Conservation (phyloP, 2,329 filamentous ascomycete species). For the Fusarium setosum region DNA sequence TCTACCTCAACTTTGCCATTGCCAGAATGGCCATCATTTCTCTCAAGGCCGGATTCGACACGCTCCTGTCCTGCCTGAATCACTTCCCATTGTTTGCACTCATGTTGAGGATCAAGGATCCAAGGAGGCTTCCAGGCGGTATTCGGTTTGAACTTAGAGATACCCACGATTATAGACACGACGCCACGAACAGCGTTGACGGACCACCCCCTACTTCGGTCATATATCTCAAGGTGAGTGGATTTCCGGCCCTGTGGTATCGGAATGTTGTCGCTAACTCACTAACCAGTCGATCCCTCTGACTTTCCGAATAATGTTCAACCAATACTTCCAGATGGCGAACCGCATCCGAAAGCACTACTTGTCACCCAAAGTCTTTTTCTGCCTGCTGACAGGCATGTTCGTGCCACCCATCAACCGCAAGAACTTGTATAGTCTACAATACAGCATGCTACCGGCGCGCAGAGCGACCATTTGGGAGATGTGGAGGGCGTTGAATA, state of each 20-base stretch:
- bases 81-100: constrained; percentile 97
- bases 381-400: constrained; percentile 88
- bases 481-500: constrained; percentile 82
- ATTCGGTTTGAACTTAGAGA: constrained; percentile 92
- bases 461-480: constrained; percentile 82
- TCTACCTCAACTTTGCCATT: constrained; percentile 95
- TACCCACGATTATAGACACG: constrained; percentile 64
- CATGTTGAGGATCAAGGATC: constrained; percentile 96
- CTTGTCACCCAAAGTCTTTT: constrained; percentile 85
- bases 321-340: constrained; percentile 96
- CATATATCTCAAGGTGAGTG: constrained; percentile 82
- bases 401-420: constrained; percentile 96
- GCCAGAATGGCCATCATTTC: constrained; percentile 96
- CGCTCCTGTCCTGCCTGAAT: constrained; percentile 91
- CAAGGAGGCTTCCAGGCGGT: constrained; percentile 83
- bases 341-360: constrained; percentile 96
- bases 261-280: neutral
- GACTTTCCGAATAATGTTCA: constrained; percentile 92
- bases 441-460: constrained; percentile 97
- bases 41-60: constrained; percentile 91
- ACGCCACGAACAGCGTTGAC: constrained; percentile 53
- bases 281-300: constrained; percentile 81
- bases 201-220: constrained; percentile 78
- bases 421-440: constrained; percentile 93
- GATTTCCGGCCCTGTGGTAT: no score